Percentiles rank a stretch among this genome's conserved stretches.
Evolutionary conservation across 345 rosid species (phyloP).

Genomic region (Limnanthes douglasii): DNA sequence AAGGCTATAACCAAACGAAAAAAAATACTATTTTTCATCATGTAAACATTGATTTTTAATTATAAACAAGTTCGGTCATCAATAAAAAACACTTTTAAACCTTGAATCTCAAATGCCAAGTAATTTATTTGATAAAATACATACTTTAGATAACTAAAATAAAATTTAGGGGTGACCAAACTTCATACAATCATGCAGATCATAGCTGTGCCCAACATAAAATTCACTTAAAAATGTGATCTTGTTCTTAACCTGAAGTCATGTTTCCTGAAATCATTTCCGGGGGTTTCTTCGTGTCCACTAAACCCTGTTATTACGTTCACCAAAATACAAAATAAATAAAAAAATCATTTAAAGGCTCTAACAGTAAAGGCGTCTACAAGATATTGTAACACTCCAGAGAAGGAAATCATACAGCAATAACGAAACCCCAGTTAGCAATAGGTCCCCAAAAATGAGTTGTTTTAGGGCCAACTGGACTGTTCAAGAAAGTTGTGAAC

Average conservation of each 20-base stretch:
- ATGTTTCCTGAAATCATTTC: slow-evolving; percentile 88
- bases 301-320: slow-evolving; percentile 50
- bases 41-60: too few relatives aligned
- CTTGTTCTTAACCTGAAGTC: slow-evolving; percentile 36
- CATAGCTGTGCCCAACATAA: too few relatives aligned
- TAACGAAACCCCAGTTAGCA: slow-evolving; percentile 83
- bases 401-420: slow-evolving; percentile 37
- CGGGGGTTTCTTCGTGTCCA: slow-evolving; percentile 88
- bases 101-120: too few relatives aligned
- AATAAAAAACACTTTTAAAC: not conserved
- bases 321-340: not conserved
- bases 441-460: slow-evolving; percentile 91
- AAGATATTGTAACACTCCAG: slow-evolving; percentile 2
- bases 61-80: slow-evolving; percentile 4
- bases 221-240: not conserved
- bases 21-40: too few relatives aligned
- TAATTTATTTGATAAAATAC: too few relatives aligned
- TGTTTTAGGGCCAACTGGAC: slow-evolving; percentile 79
- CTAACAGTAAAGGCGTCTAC: too few relatives aligned
- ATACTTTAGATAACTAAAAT: too few relatives aligned
- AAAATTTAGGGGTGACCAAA: too few relatives aligned
- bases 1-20: too few relatives aligned
- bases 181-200: too few relatives aligned
- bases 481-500: slow-evolving; percentile 58
- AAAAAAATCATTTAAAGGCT: slow-evolving; percentile 20